Evolutionary conservation across 345 rosid genomes (phyloP).

Genomic region (Moricandia arvensis): DNA sequence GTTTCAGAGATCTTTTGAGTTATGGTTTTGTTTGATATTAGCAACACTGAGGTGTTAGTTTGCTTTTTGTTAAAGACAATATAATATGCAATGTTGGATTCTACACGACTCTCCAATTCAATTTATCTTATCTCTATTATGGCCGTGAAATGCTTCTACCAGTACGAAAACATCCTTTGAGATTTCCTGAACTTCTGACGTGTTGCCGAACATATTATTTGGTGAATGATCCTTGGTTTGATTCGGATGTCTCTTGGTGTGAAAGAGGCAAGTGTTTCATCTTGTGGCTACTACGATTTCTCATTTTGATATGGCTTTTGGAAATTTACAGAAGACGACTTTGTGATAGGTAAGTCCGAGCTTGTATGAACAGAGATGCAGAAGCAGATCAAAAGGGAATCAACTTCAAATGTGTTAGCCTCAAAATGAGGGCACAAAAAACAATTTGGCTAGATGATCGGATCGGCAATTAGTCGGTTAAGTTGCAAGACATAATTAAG

Average conservation of each 20-base stretch:
- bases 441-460: neutral
- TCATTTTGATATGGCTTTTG: too few species aligned
- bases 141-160: neutral
- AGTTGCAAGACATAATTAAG: neutral
- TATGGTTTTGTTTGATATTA: slow-evolving; percentile 31
- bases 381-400: too few species aligned
- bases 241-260: neutral
- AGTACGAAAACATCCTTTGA: neutral
- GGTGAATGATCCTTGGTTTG: neutral
- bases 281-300: too few species aligned
- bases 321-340: too few species aligned
- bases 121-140: neutral
- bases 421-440: neutral
- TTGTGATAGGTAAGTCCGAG: too few species aligned
- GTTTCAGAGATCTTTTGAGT: slow-evolving; percentile 10
- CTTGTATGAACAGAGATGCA: too few species aligned
- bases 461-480: too few species aligned
- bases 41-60: neutral
- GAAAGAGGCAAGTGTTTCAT: neutral
- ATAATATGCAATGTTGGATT: slow-evolving; percentile 1
- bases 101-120: neutral
- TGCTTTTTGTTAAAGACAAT: slow-evolving; percentile 24
- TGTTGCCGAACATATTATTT: neutral
- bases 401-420: neutral
- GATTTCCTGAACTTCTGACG: neutral